Percentiles rank a stretch among this genome's conserved stretches.
These are phyloP conservation scores for Pelagomonas calceolata DNA, from an alignment of 108 stramenopile genomes.

Conservation along the genomic window DNA sequence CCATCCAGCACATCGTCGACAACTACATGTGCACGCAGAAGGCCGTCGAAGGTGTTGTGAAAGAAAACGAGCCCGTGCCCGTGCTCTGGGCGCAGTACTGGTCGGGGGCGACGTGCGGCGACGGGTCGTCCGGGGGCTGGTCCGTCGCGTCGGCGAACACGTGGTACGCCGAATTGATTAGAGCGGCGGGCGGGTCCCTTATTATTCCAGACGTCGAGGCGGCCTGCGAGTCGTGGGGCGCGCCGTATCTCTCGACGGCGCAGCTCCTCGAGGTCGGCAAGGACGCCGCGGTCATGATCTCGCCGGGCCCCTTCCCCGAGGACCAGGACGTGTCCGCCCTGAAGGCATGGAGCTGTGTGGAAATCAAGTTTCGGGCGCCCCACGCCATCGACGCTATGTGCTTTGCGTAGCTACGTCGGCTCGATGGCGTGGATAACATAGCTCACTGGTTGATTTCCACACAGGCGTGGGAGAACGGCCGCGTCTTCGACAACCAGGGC, in stretches of 20 bases:
- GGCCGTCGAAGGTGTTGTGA: background rate
- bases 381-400: too few species aligned
- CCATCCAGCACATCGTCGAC: background rate
- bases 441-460: background rate
- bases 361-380: too few species aligned
- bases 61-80: background rate
- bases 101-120: too few species aligned
- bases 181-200: background rate
- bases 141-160: background rate
- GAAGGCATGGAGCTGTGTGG: too few species aligned
- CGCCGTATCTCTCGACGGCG: background rate
- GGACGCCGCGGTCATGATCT: background rate
- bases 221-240: background rate
- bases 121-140: background rate
- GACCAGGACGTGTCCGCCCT: background rate
- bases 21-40: background rate
- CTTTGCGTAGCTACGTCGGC: too few species aligned
- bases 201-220: background rate
- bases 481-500: constrained; percentile 1
- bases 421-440: too few species aligned
- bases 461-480: background rate
- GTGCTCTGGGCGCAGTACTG: background rate
- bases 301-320: background rate
- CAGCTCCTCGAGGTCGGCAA: background rate
- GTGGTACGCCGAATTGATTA: background rate